These are phyloP conservation scores for Penicillium lividum DNA, from an alignment of 495 filamentous ascomycete species.

Conservation along the genomic window DNA sequence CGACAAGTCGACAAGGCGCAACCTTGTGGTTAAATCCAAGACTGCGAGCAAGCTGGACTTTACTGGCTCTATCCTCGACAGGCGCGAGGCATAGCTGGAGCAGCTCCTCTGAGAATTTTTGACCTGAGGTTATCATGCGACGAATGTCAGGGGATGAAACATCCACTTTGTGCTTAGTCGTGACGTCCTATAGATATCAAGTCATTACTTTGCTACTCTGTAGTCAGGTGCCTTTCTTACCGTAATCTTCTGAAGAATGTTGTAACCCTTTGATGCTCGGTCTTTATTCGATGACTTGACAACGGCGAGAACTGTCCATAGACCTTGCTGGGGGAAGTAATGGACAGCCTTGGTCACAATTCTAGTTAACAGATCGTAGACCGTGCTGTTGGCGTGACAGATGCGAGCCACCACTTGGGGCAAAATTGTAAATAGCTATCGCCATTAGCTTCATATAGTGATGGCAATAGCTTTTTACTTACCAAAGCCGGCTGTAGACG, in stretches of 20 bases:
- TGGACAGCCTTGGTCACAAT: slow-evolving; percentile 82
- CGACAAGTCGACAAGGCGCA: slow-evolving; percentile 79
- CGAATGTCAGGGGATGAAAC: slow-evolving; percentile 56
- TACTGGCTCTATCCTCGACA: slow-evolving; percentile 67
- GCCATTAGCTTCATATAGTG: slow-evolving; percentile 21
- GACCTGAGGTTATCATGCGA: slow-evolving; percentile 70
- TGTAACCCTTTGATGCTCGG: slow-evolving; percentile 45
- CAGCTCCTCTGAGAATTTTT: slow-evolving; percentile 81
- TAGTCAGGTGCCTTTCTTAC: slow-evolving; percentile 19
- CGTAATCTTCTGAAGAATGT: slow-evolving; percentile 50
- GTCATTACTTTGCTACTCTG: neutral
- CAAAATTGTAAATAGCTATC: slow-evolving; percentile 80
- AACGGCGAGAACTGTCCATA: slow-evolving; percentile 89
- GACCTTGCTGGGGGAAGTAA: slow-evolving; percentile 81
- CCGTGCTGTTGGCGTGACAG: slow-evolving; percentile 73
- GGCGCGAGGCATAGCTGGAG: slow-evolving; percentile 74
- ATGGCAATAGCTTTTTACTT: slow-evolving; percentile 3
- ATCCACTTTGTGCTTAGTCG: slow-evolving; percentile 46
- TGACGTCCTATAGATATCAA: slow-evolving; percentile 41
- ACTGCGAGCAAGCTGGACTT: slow-evolving; percentile 70
- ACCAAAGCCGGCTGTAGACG: slow-evolving; percentile 78
- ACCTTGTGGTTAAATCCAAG: slow-evolving; percentile 81
- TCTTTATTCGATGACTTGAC: slow-evolving; percentile 60
- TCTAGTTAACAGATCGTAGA: slow-evolving; percentile 70
- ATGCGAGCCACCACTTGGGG: slow-evolving; percentile 93